Evolutionary conservation across 352 stramenopile genomes (phyloP).

Genomic region (Phytophthora tentaculata): DNA sequence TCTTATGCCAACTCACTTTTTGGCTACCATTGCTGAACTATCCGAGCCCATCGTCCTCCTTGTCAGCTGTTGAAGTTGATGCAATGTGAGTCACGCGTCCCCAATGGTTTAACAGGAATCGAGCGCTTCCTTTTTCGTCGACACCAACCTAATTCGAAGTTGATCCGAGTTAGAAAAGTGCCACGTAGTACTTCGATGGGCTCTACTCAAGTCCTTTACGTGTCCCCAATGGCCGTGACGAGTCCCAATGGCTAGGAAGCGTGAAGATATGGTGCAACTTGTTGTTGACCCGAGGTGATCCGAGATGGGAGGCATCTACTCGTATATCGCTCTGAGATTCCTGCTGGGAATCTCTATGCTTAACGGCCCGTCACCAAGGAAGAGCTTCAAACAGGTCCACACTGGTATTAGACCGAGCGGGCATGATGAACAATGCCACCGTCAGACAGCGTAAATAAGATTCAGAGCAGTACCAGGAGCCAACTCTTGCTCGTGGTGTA

Average conservation of each 20-base stretch:
- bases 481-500: constrained; percentile 22
- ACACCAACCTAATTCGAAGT: constrained; percentile 37
- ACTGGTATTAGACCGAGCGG: constrained; percentile 12
- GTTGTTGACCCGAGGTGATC: constrained; percentile 19
- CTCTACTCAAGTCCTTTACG: constrained; percentile 17
- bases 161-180: constrained; percentile 9
- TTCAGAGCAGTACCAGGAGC: not conserved
- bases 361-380: constrained; percentile 3
- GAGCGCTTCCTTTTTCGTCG: constrained; percentile 22
- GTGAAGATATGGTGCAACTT: constrained; percentile 1
- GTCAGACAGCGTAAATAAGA: constrained; percentile 11
- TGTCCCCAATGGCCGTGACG: not conserved
- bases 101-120: constrained; percentile 1
- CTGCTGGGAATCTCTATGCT: constrained; percentile 21
- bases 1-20: constrained; percentile 13
- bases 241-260: not conserved
- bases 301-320: constrained; percentile 4
- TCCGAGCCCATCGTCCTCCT: constrained; percentile 4
- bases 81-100: not conserved
- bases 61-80: not conserved
- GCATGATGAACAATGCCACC: constrained; percentile 7
- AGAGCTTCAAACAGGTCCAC: not conserved
- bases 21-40: not conserved
- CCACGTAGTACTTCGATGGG: constrained; percentile 35
- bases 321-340: constrained; percentile 15